Base-by-base conservation (phyloP, 176 grass and related monocot species). In the Olyra latifolia region DNA sequence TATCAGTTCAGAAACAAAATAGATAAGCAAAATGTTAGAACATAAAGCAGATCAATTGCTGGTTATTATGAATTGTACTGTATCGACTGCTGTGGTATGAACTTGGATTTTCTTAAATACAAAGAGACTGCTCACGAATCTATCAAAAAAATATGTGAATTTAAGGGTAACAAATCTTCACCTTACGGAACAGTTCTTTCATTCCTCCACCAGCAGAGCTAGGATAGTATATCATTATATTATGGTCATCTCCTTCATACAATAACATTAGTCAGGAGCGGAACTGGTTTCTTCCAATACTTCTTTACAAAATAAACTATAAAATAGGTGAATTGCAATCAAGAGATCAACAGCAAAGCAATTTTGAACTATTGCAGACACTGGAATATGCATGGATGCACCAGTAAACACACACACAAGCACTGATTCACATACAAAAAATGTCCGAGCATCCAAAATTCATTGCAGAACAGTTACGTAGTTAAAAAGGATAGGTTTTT, bases 141-240 rank as follows among this genome's bases (percentile, higher is more conserved):
- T 57, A 28, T 10, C 32, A 70, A 69, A 63, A 8, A 55, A 70
- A 72, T 41, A 10, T 56, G 58, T 10, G 1, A 53, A 75, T 2
- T 68, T 60, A 38, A 82, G n/a, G 20, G 24, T 49, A 83, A 65
- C 39, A 72, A 77, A 52, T 83, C 0, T 11, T 62, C 28, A 98
- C 95, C 92, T 98, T 98, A 63, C 92, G 81, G 65, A 98, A 98
- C 69, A 98, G 81, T 81, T 92, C 90, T 80, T 98, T 98, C 95
- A 94, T 98, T 85, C 95, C 95, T 80, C 95, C 95, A 83, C 95
- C 95, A 89, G 95, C 92, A 79, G 88, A 98, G 74, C 95, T 98
- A 82, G 95, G 95, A 85, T 98, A 98, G 60, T 98, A 98, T 86
- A 98, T 93, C 92, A 94, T 98, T 85, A 98, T 98, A 71, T 91